phyloP scores from a whole-genome alignment of 208 protist species.

The Wallacemonas sp. region DNA sequence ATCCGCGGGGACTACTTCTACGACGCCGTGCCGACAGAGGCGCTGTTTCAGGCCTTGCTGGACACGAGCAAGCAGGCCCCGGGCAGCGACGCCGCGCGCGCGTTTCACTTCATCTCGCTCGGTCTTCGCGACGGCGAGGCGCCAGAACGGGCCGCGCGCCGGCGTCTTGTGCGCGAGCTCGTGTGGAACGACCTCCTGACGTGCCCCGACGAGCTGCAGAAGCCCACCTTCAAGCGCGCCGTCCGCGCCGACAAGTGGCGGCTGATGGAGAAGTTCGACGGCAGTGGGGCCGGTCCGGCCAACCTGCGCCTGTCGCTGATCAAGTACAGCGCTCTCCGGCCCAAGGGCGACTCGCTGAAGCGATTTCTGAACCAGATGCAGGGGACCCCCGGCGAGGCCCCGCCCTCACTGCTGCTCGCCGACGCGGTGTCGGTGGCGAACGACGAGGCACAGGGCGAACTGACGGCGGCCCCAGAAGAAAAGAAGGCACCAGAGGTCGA shows the following conservation, averaged over 20 bases:
- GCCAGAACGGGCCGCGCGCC: slow-evolving; percentile 18
- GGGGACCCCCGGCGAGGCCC: not conserved
- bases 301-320: slow-evolving; percentile 4
- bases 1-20: slow-evolving; percentile 8
- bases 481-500: no score
- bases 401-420: no score
- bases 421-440: no score
- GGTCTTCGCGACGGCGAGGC: slow-evolving; percentile 21
- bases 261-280: slow-evolving; percentile 3
- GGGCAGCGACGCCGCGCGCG: slow-evolving; percentile 1
- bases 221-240: not conserved
- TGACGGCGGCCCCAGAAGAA: no score
- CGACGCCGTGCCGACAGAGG: slow-evolving; percentile 27
- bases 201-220: not conserved
- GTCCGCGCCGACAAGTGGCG: slow-evolving; percentile 2
- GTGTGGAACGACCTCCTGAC: slow-evolving; percentile 63
- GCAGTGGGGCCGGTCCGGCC: not conserved
- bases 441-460: no score
- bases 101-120: slow-evolving; percentile 32
- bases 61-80: slow-evolving; percentile 4
- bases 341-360: slow-evolving; percentile 8
- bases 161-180: slow-evolving; percentile 71
- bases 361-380: not conserved
- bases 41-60: slow-evolving; percentile 31
- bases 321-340: slow-evolving; percentile 14